Evolutionary conservation across 179 eudicot species (phyloP), one percentile per base, ranked within the genome.

Genomic region (Nepenthes alata): DNA sequence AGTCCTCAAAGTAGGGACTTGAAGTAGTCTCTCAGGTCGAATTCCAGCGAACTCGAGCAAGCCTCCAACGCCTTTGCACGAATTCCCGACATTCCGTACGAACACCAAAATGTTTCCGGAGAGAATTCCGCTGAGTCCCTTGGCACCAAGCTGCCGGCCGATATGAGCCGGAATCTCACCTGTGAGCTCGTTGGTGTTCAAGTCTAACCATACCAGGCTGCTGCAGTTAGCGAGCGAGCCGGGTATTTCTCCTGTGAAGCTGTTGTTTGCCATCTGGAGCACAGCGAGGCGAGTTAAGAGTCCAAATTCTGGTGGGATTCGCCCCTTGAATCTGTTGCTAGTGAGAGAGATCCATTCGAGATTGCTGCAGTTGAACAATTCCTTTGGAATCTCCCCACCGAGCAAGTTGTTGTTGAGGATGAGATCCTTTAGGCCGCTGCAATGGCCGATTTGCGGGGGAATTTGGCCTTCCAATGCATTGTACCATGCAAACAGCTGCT

Each of bases 41-140:
- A 93, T 93, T n/a, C 97, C 98, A 3, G 96, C 80, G 53, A 93
- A 89, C 67, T 93, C 98, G 1, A 93, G 85, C 62, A 93, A 72
- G 15, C 98, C 97, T n/a, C 98, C 98, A 12, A 93, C 87, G 50
- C 98, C 98, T 72, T 83, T 85, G 66, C 98, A 93, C 0, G 95
- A 81, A 65, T 87, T 93, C 6, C 98, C 98, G 15, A 93, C 83
- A 58, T 93, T 93, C 14, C 98, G 64, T 6, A 93, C 97, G 58
- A 93, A 93, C 7, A 89, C 86, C 53, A 93, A 48, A 0, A 84
- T 87, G 72, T 93, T 93, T 14, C 96, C 96, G 0, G 93, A 85
- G 14, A 89, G 81, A 50, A 93, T 87, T 44, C 98, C 98, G 11
- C 69, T 74, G 60, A 89, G 64, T 39, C 95, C 85, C 66, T 75